Evolutionary conservation across 2,329 filamentous ascomycete species (phyloP).

Genomic region (Xylaria multiplex): DNA sequence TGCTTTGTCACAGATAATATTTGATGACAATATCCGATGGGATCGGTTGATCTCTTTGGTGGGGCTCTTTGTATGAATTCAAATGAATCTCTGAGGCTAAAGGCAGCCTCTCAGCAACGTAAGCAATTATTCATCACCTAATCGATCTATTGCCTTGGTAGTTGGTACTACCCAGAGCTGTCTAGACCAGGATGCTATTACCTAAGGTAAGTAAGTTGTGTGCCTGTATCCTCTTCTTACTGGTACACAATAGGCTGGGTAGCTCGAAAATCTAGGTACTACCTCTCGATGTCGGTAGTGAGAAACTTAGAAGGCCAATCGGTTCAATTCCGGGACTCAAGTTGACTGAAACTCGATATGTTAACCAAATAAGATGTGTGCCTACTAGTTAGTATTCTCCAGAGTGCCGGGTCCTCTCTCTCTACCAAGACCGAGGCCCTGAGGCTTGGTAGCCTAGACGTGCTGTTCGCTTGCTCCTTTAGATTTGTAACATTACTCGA

Average conservation of each 20-base stretch:
- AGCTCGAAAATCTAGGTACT: too few relatives aligned
- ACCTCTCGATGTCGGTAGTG: not conserved
- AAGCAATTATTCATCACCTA: constrained; percentile 31
- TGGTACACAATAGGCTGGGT: too few relatives aligned
- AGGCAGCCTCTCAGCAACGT: constrained; percentile 12
- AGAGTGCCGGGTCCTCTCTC: too few relatives aligned
- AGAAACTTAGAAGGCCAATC: constrained; percentile 25
- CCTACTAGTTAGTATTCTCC: too few relatives aligned
- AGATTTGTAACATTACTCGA: constrained; percentile 18
- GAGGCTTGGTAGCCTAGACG: too few relatives aligned
- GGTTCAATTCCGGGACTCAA: constrained; percentile 22
- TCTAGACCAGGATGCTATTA: too few relatives aligned
- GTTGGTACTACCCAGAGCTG: too few relatives aligned
- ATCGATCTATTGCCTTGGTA: not conserved
- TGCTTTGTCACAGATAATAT: constrained; percentile 29
- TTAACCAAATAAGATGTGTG: too few relatives aligned
- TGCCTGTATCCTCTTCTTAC: too few relatives aligned
- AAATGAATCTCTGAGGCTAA: constrained; percentile 12
- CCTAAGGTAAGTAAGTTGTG: too few relatives aligned
- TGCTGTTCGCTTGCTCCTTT: too few relatives aligned
- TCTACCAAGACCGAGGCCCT: too few relatives aligned
- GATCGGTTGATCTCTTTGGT: not conserved
- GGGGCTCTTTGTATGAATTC: constrained; percentile 11
- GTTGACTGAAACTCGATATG: not conserved
- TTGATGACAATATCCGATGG: constrained; percentile 23